Conservation (phyloP, 2,329 filamentous ascomycete species). For the Curvularia sp. region DNA sequence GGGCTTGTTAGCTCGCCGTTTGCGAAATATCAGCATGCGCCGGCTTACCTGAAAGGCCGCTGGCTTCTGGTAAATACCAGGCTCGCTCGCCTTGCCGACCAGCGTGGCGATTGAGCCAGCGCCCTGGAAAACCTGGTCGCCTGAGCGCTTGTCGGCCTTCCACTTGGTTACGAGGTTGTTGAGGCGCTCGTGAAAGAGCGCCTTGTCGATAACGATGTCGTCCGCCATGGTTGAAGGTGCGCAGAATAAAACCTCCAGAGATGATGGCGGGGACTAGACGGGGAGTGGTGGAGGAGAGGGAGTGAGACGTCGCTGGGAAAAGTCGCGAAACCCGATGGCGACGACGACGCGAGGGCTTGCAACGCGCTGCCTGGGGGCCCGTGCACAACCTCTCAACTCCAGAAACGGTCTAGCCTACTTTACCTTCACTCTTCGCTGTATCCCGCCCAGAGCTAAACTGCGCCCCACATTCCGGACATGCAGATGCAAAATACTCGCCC, state of each 20-base stretch:
- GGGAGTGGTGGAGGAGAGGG: constrained; percentile 15
- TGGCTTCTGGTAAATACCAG: constrained; percentile 88
- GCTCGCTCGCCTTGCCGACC: constrained; percentile 89
- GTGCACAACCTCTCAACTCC: constrained; percentile 17
- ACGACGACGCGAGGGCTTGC: constrained; percentile 29
- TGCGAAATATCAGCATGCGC: not conserved
- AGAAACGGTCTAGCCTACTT: constrained; percentile 4
- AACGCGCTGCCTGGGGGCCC: constrained; percentile 23
- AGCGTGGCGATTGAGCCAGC: constrained; percentile 85
- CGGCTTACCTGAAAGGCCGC: constrained; percentile 87
- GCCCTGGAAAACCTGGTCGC: constrained; percentile 84
- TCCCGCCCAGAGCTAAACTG: not conserved
- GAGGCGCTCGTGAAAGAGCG: constrained; percentile 91
- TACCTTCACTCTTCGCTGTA: not conserved
- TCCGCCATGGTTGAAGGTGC: constrained; percentile 60
- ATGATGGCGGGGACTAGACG: constrained; percentile 21
- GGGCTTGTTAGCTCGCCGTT: constrained; percentile 31
- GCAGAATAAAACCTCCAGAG: constrained; percentile 21
- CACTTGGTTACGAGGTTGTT: constrained; percentile 86
- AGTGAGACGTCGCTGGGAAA: constrained; percentile 28
- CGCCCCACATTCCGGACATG: not conserved
- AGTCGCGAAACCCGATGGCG: constrained; percentile 31
- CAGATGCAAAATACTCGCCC: constrained; percentile 1
- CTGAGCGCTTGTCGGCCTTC: constrained; percentile 93
- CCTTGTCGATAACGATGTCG: constrained; percentile 92